Base-by-base conservation (phyloP, 2,329 filamentous ascomycete genomes). In the Colletotrichum destructivum region DNA sequence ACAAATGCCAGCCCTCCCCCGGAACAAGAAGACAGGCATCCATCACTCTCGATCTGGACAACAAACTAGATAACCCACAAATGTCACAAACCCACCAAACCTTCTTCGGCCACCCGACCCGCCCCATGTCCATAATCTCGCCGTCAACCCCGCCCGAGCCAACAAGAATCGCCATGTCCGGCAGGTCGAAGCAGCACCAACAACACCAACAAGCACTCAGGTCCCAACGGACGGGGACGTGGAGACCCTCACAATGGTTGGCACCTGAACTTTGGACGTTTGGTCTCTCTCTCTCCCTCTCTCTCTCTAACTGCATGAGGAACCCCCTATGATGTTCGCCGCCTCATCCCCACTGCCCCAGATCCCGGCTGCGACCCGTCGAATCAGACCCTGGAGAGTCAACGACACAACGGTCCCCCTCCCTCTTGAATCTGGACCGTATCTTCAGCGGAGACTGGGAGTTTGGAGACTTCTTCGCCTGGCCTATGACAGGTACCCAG, bases 301-400 rank as follows among this genome's bases (percentile, higher is more conserved):
- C 38, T 49, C 44, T 7, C 31, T 40, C 15, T 23, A 26, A 7
- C 59, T 16, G 31, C 31, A 16, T 11, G 13, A 16, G 21, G 26
- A 38, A 11, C 4, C 16, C 18, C 18, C 18, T 16, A 18, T 16
- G 6, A 44, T 26, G n/a, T 26, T n/a, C 47, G n/a, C 46, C n/a
- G 26, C 18, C 38, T 16, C 47, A 62, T n/a, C 26, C 35, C 21
- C n/a, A n/a, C 8, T 7, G 31, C 59, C 59, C 57, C 44, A 51
- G 46, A 62, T 26, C 31, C 13, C 60, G 60, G 46, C 18, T 46
- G 12, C 11, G 23, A 62, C 60, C 60, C 46, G 60, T 62, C 60
- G 35, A 62, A 62, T 62, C 46, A 44, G 47, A 40, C 46, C 46
- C 60, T 42, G 57, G 47, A 26, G 13, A 21, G 26, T 9, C 23